Evolutionary conservation across 1,284 basidiomycete species (phyloP), one percentile per base, ranked within the genome.

Genomic region (Ceratobasidium sp.): DNA sequence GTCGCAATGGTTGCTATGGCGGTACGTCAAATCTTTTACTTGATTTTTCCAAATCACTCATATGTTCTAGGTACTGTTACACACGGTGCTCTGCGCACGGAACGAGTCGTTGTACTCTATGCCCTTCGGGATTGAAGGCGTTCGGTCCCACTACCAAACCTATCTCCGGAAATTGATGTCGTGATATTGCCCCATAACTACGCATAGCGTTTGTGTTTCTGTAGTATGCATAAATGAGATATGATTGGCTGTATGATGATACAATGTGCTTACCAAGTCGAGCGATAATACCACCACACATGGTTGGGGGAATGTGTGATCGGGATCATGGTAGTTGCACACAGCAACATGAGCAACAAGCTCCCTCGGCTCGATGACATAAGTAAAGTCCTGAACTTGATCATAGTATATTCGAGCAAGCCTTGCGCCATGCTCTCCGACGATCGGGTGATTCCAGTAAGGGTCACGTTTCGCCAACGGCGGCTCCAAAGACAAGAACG

Each of bases 171-270:
- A 30, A 30, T 30, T 30, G 27, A 30, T 30, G 27, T 30, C 27
- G 27, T 30, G 27, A 30, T 30, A 30, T 30, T 30, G 27, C 27
- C 27, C 27, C 27, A 30, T 30, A 30, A 30, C 27, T 30, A 30
- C 18, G 54, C 18, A 35, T 38, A 64, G 38, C 60, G 60, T 64
- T 35, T 41, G 41, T 64, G 60, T 64, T 64, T 64, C 60, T 64
- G 27, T 3, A 20, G 12, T 54, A 18, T n/a, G 23, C 27, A 30
- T 30, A 30, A 30, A 30, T 54, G 52, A 54, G 52, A 54, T 54
- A 54, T 18, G 3, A n/a, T 20, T 8, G 20, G 52, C 52, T n/a
- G 52, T 54, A 54, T 2, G 3, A 54, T 18, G 23, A n/a, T n/a
- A n/a, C 52, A n/a, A 64, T 30, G 27, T 30, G 52, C 52, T 54